phyloP scores from a whole-genome alignment of 331 rosid species.

The Acacia pycnantha region DNA sequence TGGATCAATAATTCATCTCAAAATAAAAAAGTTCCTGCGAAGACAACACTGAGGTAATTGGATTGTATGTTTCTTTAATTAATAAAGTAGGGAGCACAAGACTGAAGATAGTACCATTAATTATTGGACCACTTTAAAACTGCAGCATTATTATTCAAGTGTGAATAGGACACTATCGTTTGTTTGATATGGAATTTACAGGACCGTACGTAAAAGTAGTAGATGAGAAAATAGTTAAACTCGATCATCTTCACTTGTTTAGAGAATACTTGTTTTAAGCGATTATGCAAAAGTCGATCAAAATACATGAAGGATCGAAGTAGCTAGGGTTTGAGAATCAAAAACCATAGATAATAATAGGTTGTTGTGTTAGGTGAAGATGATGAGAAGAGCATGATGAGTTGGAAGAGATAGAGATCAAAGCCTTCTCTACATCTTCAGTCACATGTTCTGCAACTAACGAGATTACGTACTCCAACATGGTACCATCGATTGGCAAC shows the following conservation, averaged over 20 bases:
- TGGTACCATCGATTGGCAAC: slow-evolving; percentile 38
- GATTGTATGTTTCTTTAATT: too few relatives aligned
- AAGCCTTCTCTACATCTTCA: slow-evolving; percentile 22
- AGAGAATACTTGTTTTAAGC: background rate
- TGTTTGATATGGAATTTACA: background rate
- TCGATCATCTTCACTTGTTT: background rate
- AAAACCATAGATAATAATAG: background rate
- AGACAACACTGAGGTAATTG: background rate
- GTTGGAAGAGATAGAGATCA: background rate
- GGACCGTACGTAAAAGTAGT: background rate
- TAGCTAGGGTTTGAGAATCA: background rate
- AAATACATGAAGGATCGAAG: background rate
- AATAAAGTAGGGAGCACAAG: background rate
- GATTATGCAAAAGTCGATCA: background rate
- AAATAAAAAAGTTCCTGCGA: too few relatives aligned
- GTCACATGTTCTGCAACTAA: slow-evolving; percentile 26
- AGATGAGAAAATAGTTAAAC: background rate
- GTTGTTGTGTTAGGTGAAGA: background rate
- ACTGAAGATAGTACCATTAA: background rate
- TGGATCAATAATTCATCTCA: background rate
- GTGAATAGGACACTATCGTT: background rate
- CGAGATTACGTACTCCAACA: slow-evolving; percentile 38
- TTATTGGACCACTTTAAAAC: background rate
- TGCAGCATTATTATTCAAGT: too few relatives aligned
- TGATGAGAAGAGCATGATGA: slow-evolving; percentile 22